Percentiles rank a stretch among this genome's conserved stretches.
Conservation (phyloP, 768 basidiomycete genomes). For the Tylopilus plumbeoviolaceoides region DNA sequence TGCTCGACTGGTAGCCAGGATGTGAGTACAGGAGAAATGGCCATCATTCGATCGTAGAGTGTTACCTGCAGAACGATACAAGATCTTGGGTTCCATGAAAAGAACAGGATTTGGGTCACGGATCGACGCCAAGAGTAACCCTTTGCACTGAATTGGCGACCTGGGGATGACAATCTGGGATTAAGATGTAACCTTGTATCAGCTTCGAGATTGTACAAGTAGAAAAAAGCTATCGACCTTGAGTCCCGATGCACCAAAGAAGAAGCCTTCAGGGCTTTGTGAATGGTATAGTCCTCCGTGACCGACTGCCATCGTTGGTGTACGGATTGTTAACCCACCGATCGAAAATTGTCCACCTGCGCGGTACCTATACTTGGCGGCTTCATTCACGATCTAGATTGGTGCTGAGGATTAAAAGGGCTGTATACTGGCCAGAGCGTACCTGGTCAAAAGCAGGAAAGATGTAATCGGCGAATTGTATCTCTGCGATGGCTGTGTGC, state of each 20-base stretch:
- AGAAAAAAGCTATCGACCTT: slow-evolving; percentile 49
- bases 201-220: not conserved
- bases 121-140: slow-evolving; percentile 79
- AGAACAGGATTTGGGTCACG: slow-evolving; percentile 92
- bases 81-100: slow-evolving; percentile 92
- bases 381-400: slow-evolving; percentile 86
- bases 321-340: slow-evolving; percentile 78
- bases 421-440: slow-evolving; percentile 6
- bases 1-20: slow-evolving; percentile 62
- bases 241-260: slow-evolving; percentile 84
- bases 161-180: slow-evolving; percentile 79
- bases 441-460: slow-evolving; percentile 95
- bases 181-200: not conserved
- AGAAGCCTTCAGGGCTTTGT: slow-evolving; percentile 93
- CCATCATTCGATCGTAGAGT: not conserved
- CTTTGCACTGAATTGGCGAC: slow-evolving; percentile 95
- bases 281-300: slow-evolving; percentile 94
- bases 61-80: slow-evolving; percentile 84
- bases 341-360: slow-evolving; percentile 81
- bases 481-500: slow-evolving; percentile 91
- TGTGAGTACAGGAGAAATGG: slow-evolving; percentile 2
- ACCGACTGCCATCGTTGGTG: slow-evolving; percentile 88
- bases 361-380: slow-evolving; percentile 88
- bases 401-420: not conserved
- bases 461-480: slow-evolving; percentile 89